Percentiles rank a stretch among this genome's conserved stretches.
Evolutionary conservation across 1,284 basidiomycete species (phyloP).

Genomic region (Fomitopsis pinicola): DNA sequence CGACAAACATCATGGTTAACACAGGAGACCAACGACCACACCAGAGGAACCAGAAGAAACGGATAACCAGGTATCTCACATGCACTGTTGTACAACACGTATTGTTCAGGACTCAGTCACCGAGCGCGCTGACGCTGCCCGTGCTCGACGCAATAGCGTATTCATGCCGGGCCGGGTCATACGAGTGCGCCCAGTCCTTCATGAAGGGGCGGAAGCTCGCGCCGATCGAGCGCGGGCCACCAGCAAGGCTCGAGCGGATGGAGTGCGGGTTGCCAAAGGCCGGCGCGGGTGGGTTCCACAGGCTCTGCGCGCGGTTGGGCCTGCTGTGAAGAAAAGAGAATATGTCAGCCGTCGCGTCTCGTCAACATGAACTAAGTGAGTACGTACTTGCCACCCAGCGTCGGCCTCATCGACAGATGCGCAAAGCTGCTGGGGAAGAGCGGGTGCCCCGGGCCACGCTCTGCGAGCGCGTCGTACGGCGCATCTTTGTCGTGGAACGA

Average conservation of each 20-base stretch:
- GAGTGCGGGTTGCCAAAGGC: constrained; percentile 23
- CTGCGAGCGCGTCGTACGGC: constrained; percentile 32
- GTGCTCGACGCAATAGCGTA: constrained; percentile 32
- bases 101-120: not conserved
- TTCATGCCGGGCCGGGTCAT: constrained; percentile 30
- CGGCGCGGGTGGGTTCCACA: constrained; percentile 25
- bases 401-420: constrained; percentile 51
- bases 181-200: constrained; percentile 31
- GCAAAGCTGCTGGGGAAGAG: constrained; percentile 61
- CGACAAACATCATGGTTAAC: not conserved
- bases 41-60: not conserved
- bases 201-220: constrained; percentile 9
- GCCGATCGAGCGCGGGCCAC: not conserved
- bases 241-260: constrained; percentile 13
- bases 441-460: constrained; percentile 57
- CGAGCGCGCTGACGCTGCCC: constrained; percentile 23
- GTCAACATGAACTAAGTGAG: not conserved
- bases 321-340: not conserved
- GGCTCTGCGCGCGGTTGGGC: constrained; percentile 18
- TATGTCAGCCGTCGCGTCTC: not conserved
- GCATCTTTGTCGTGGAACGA: constrained; percentile 15
- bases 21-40: not conserved
- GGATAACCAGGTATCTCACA: not conserved
- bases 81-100: not conserved
- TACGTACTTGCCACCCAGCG: constrained; percentile 50